A percentile compares a stretch with the other conserved stretches of the same genome.
Evolutionary conservation across 1,284 basidiomycete genomes (phyloP).

Genomic region (Mycena citricolor): DNA sequence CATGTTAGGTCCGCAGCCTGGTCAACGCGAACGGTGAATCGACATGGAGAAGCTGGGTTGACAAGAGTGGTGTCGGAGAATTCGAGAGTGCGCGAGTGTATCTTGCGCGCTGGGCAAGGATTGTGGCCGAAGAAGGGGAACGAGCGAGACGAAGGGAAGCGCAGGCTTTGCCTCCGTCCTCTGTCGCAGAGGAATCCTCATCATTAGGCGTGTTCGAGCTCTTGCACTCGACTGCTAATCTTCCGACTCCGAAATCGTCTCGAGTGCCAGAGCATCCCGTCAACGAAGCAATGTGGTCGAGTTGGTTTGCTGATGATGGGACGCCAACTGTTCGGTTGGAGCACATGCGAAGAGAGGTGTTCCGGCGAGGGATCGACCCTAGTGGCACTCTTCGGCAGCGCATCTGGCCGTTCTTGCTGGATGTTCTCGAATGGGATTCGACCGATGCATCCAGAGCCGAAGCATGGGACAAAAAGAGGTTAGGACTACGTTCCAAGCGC

Average conservation of each 20-base stretch:
- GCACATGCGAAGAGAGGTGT: conserved; percentile 75
- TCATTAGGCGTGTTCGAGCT: conserved; percentile 89
- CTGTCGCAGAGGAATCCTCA: conserved; percentile 64
- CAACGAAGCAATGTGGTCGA: conserved; percentile 65
- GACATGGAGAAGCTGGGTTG: conserved; percentile 84
- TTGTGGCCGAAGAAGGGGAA: conserved; percentile 95
- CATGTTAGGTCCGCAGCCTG: conserved; percentile 59
- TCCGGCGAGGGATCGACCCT: conserved; percentile 66
- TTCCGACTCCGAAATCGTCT: conserved; percentile 74
- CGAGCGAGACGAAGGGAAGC: conserved; percentile 78
- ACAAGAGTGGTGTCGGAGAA: conserved; percentile 85
- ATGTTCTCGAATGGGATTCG: conserved; percentile 78
- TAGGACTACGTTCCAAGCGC: conserved; percentile 25
- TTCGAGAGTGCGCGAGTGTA: conserved; percentile 97
- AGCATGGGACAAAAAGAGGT: conserved; percentile 68
- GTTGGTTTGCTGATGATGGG: conserved; percentile 74
- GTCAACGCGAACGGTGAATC: conserved; percentile 83
- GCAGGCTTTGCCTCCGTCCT: conserved; percentile 54
- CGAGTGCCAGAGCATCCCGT: conserved; percentile 73
- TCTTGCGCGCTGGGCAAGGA: conserved; percentile 93
- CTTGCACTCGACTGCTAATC: conserved; percentile 72
- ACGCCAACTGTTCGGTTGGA: conserved; percentile 62
- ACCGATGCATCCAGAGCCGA: conserved; percentile 53
- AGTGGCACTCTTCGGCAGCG: conserved; percentile 57
- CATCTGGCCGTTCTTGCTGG: conserved; percentile 91